Conservation (phyloP, 2,329 filamentous ascomycete genomes). For the Alternaria sp. region DNA sequence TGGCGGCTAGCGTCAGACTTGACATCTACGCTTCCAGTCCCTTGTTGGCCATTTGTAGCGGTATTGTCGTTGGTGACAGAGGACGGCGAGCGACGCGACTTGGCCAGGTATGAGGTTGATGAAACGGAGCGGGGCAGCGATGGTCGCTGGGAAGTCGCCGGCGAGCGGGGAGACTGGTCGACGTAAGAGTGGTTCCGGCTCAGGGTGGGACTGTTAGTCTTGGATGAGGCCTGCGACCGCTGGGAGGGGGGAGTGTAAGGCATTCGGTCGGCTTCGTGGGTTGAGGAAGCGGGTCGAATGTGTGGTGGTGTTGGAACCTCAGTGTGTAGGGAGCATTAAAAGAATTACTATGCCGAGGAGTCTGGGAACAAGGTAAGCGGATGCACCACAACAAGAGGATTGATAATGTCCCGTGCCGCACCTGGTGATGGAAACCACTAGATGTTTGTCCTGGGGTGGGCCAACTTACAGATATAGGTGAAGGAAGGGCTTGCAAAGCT, state of each 20-base stretch:
- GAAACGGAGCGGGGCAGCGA: constrained; percentile 64
- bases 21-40: constrained; percentile 34
- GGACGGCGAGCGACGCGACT: constrained; percentile 67
- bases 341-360: constrained; percentile 37
- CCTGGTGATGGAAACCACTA: neutral
- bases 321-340: constrained; percentile 56
- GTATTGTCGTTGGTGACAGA: constrained; percentile 45
- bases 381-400: constrained; percentile 6
- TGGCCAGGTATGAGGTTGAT: constrained; percentile 68
- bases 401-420: constrained; percentile 1
- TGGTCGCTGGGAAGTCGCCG: constrained; percentile 51
- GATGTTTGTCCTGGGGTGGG: constrained; percentile 2
- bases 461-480: constrained; percentile 32
- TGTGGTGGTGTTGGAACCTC: constrained; percentile 36
- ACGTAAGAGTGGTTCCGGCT: constrained; percentile 62
- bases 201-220: constrained; percentile 60
- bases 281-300: constrained; percentile 45
- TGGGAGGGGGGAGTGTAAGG: constrained; percentile 85
- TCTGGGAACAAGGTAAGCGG: constrained; percentile 21
- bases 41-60: constrained; percentile 40
- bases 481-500: constrained; percentile 25
- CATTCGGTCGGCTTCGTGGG: constrained; percentile 66
- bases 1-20: constrained; percentile 30
- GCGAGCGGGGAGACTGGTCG: constrained; percentile 50
- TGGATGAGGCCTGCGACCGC: constrained; percentile 66